Evolutionary conservation across 2,329 filamentous ascomycete genomes (phyloP), one percentile per base, ranked within the genome.

Genomic region (Botrytis aclada): DNA sequence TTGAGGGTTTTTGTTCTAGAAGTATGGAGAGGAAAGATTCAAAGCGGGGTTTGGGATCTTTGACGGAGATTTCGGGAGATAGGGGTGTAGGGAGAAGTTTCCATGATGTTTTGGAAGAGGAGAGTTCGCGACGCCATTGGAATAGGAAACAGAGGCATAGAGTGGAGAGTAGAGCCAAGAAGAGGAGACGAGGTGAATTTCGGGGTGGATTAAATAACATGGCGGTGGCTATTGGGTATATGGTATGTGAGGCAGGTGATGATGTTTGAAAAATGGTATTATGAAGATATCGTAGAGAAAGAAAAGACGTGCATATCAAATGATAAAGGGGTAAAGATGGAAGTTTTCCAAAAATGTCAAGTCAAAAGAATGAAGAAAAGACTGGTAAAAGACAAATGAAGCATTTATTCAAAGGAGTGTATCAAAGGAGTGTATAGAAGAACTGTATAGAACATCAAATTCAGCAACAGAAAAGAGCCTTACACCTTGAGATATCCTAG

Each of bases 101-200:
- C 60, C 51, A 72, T 6, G n/a, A 56, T 72, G 62, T 51, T 72
- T 37, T 58, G 66, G 51, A 39, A 71, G 66, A 61, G 70, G 29
- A 25, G 62, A 43, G 41, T 39, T 58, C 66, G 61, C 66, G 39
- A 63, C 51, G 58, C 58, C 69, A 71, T 64, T 71, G 58, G 18
- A 51, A 37, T 37, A 71, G 12, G n/a, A 64, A 64, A 25, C 58
- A 71, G 25, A 71, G 22, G n/a, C 58, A 71, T 41, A 71, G 18
- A 32, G 63, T 64, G 25, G 41, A 22, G 34, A 64, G 56, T 10
- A 64, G 25, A 51, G 41, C 34, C 20, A 43, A 16, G 9, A 32
- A 37, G 5, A 71, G 3, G 1, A 71, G 41, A 71, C 69, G 69
- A 64, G 58, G 69, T 29, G 58, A 51, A 22, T 71, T 64, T 32